phyloP scores from a whole-genome alignment of 2,329 filamentous ascomycete genomes.

The Tolypocladium tropicale region DNA sequence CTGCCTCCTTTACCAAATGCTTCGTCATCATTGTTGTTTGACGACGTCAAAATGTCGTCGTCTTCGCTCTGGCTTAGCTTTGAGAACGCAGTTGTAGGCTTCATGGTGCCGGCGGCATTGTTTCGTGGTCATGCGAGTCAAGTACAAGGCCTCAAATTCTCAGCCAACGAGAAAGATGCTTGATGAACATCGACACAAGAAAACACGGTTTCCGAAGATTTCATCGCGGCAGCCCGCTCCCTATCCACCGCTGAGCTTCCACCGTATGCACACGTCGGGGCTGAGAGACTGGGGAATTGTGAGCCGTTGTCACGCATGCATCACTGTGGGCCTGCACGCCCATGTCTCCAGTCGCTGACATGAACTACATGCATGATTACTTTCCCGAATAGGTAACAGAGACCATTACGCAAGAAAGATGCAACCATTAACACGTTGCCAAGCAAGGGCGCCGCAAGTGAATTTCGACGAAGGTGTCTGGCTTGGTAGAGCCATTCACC shows the following conservation, averaged over 20 bases:
- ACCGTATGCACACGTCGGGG: neutral
- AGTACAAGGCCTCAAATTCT: neutral
- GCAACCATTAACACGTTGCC: neutral
- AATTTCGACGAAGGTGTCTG: neutral
- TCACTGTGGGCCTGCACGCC: neutral
- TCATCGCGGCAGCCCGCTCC: neutral
- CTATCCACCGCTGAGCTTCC: neutral
- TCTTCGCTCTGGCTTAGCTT: neutral
- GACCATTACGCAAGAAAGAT: neutral
- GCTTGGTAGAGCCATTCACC: neutral
- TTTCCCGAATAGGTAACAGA: neutral
- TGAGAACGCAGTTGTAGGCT: neutral
- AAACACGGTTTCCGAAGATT: neutral
- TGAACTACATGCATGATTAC: neutral
- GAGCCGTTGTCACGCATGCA: neutral
- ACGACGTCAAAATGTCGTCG: neutral
- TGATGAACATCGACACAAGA: too few relatives aligned
- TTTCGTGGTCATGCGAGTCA: neutral
- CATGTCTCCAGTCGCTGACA: neutral
- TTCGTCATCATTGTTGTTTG: neutral
- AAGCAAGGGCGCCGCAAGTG: neutral
- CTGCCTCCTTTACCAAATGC: neutral
- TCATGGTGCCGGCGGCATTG: neutral
- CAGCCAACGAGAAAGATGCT: neutral
- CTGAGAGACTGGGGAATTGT: neutral